Evolutionary conservation across 345 rosid genomes (phyloP).

Genomic region (Salix viminalis): DNA sequence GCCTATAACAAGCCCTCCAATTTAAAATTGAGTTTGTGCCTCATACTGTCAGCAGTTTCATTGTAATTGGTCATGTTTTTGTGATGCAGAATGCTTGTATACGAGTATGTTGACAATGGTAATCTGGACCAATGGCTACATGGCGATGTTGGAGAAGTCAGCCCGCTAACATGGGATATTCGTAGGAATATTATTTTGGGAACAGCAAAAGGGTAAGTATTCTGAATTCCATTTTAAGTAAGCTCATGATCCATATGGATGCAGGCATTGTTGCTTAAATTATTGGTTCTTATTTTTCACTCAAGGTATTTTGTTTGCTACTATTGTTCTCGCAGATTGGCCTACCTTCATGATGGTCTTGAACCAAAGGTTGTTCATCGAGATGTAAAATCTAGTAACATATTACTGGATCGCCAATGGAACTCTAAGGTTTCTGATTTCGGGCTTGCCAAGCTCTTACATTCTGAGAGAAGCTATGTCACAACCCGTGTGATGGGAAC

Average conservation of each 20-base stretch:
- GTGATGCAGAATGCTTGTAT: slow-evolving; percentile 81
- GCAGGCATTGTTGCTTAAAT: not conserved
- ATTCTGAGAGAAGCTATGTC: slow-evolving; percentile 76
- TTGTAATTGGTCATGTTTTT: slow-evolving; percentile 16
- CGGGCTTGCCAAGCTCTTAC: slow-evolving; percentile 89
- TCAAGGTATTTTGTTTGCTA: not conserved
- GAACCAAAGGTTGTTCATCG: slow-evolving; percentile 97
- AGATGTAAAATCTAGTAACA: slow-evolving; percentile 87
- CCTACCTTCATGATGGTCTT: slow-evolving; percentile 96
- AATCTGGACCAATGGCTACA: slow-evolving; percentile 96
- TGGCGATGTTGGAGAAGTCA: slow-evolving; percentile 82
- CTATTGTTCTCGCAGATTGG: slow-evolving; percentile 48
- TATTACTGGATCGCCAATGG: slow-evolving; percentile 87
- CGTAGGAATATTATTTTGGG: slow-evolving; percentile 81
- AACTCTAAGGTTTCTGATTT: slow-evolving; percentile 89
- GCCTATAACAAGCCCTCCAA: not conserved
- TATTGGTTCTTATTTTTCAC: not conserved
- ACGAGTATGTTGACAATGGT: slow-evolving; percentile 85
- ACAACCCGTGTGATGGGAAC: slow-evolving; percentile 98
- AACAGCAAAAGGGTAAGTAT: slow-evolving; percentile 76
- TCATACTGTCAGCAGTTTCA: not conserved
- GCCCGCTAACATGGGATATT: slow-evolving; percentile 90
- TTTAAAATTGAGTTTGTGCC: not conserved
- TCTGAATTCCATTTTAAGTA: not conserved
- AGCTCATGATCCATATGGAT: not conserved